These are phyloP conservation scores for Termitomyces heimii DNA, from an alignment of 768 basidiomycete species.

Conservation along the genomic window DNA sequence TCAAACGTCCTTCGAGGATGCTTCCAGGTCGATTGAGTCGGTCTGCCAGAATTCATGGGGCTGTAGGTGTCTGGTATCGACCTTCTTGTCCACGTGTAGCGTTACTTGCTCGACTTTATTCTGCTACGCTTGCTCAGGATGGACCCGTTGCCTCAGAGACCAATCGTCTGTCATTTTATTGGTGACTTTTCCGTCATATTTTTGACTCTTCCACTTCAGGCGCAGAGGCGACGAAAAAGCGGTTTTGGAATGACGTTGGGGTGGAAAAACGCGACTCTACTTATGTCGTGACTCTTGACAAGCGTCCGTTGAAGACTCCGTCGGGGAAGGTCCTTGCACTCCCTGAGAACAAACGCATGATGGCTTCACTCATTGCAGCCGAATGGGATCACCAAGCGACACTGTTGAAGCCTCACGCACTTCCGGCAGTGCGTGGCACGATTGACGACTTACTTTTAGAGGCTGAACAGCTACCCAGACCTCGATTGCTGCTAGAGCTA, in stretches of 20 bases:
- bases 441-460: background rate
- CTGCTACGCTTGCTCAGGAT: conserved; percentile 26
- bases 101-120: conserved; percentile 15
- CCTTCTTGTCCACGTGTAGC: background rate
- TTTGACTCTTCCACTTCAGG: conserved; percentile 38
- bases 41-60: conserved; percentile 5
- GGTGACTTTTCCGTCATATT: background rate
- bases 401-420: conserved; percentile 80
- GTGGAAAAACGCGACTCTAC: conserved; percentile 52
- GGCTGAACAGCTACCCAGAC: conserved; percentile 48
- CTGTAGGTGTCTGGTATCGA: conserved; percentile 5
- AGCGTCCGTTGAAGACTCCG: conserved; percentile 83
- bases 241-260: conserved; percentile 94
- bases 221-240: conserved; percentile 77
- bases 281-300: conserved; percentile 71
- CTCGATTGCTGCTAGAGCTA: conserved; percentile 82
- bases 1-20: conserved; percentile 8
- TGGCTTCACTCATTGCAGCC: conserved; percentile 82
- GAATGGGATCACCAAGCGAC: conserved; percentile 96
- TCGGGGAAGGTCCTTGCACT: conserved; percentile 70
- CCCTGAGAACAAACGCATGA: conserved; percentile 61
- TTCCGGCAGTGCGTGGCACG: conserved; percentile 68
- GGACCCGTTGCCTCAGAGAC: conserved; percentile 51
- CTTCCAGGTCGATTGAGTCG: conserved; percentile 16
- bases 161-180: conserved; percentile 44